phyloP scores from a whole-genome alignment of 148 eudicot species.

The Talinum fruticosum region DNA sequence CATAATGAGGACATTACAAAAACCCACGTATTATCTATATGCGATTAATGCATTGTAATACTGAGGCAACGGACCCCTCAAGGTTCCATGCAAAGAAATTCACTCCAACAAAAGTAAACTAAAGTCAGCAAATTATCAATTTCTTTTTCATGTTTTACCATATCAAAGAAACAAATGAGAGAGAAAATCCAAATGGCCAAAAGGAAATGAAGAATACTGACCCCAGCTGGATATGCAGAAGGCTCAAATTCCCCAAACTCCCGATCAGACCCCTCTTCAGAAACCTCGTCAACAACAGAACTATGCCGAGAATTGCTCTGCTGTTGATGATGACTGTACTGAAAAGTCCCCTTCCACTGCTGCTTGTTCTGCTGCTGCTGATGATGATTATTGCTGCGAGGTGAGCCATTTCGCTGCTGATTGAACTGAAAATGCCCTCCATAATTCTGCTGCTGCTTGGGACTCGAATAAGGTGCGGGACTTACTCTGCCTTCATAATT shows the following conservation, averaged over 20 bases:
- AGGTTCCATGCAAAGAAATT: neutral
- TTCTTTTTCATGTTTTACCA: neutral
- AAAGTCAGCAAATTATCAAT: neutral
- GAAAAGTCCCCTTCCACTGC: conserved; percentile 16
- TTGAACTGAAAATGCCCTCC: conserved; percentile 28
- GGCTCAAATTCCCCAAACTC: conserved; percentile 36
- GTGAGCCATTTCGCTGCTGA: conserved; percentile 15
- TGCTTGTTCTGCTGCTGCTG: conserved; percentile 7
- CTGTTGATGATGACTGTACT: conserved; percentile 18
- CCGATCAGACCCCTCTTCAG: conserved; percentile 37
- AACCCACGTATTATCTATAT: neutral
- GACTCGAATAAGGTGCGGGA: conserved; percentile 32
- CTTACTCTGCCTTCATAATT: conserved; percentile 13
- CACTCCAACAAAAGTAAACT: neutral
- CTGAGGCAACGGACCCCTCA: neutral
- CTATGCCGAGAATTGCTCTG: conserved; percentile 23
- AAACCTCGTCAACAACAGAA: conserved; percentile 25
- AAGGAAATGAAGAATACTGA: conserved; percentile 25
- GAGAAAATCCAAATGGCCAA: neutral
- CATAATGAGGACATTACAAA: neutral
- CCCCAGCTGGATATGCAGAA: conserved; percentile 33
- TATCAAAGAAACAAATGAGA: neutral
- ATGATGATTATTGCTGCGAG: neutral
- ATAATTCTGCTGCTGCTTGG: conserved; percentile 29
- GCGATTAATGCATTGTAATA: neutral